A percentile compares a stretch with the other conserved stretches of the same genome.
Conservation (phyloP, 176 grass and related monocot species). For the Aechmea fasciata region DNA sequence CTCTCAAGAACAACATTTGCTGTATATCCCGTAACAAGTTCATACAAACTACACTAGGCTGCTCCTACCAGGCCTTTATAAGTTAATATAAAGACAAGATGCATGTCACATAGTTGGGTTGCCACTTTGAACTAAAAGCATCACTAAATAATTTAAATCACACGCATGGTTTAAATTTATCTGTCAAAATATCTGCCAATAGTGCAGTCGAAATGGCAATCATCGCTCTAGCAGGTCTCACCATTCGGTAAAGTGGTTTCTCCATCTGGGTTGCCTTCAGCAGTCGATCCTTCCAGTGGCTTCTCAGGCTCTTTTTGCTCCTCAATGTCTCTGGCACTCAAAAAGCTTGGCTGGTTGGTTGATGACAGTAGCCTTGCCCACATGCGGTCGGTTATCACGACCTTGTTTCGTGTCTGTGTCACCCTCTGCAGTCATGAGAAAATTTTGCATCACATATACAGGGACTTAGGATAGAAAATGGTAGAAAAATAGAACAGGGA, state of each 20-base stretch:
- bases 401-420: slow-evolving; percentile 61
- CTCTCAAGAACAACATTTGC: too few species aligned
- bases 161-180: too few species aligned
- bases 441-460: background rate
- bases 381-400: slow-evolving; percentile 73
- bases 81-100: too few species aligned
- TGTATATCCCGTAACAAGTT: too few species aligned
- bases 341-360: slow-evolving; percentile 77
- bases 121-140: too few species aligned
- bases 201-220: background rate
- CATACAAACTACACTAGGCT: too few species aligned
- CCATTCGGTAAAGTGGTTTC: background rate
- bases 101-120: too few species aligned
- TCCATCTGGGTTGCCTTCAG: background rate
- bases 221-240: background rate
- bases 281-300: background rate
- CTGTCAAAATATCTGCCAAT: too few species aligned
- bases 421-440: slow-evolving; percentile 44
- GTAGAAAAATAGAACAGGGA: background rate
- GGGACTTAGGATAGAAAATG: background rate
- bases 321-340: slow-evolving; percentile 46
- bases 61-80: too few species aligned
- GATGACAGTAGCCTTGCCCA: slow-evolving; percentile 76
- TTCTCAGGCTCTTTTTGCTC: slow-evolving; percentile 32
- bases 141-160: too few species aligned